These are phyloP conservation scores for Sclerotinia subarctica DNA, from an alignment of 2,329 filamentous ascomycete species.

Conservation along the genomic window DNA sequence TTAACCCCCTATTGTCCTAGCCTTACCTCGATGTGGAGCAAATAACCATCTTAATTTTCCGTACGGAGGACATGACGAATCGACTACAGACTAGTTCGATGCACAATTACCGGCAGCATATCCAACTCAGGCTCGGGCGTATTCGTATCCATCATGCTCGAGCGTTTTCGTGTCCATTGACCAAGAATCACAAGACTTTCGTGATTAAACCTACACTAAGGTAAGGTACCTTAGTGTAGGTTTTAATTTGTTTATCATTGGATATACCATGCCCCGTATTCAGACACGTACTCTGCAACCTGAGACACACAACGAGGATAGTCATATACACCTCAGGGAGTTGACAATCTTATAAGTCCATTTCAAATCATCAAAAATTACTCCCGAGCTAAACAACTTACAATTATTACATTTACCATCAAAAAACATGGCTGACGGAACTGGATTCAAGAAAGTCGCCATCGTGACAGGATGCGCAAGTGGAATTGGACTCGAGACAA, in stretches of 20 bases:
- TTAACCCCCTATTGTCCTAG: background rate
- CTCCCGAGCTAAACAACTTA: background rate
- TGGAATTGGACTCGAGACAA: constrained; percentile 40
- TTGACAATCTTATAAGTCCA: background rate
- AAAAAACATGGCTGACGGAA: constrained; percentile 19
- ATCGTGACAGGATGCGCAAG: constrained; percentile 33
- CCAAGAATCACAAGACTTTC: background rate
- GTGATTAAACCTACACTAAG: background rate
- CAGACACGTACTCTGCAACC: background rate
- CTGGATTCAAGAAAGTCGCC: constrained; percentile 27
- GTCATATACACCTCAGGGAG: background rate
- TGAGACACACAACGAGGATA: background rate
- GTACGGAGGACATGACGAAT: background rate
- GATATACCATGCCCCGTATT: background rate
- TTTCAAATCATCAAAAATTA: background rate
- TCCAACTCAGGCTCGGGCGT: background rate
- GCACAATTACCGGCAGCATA: background rate
- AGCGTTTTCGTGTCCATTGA: background rate
- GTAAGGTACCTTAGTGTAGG: background rate
- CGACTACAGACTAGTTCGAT: background rate
- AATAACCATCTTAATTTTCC: background rate
- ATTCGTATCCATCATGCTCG: background rate
- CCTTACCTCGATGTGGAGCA: background rate
- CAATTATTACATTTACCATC: background rate
- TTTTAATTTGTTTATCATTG: background rate